Conservation (phyloP, 345 rosid genomes). For the Angophora floribunda region DNA sequence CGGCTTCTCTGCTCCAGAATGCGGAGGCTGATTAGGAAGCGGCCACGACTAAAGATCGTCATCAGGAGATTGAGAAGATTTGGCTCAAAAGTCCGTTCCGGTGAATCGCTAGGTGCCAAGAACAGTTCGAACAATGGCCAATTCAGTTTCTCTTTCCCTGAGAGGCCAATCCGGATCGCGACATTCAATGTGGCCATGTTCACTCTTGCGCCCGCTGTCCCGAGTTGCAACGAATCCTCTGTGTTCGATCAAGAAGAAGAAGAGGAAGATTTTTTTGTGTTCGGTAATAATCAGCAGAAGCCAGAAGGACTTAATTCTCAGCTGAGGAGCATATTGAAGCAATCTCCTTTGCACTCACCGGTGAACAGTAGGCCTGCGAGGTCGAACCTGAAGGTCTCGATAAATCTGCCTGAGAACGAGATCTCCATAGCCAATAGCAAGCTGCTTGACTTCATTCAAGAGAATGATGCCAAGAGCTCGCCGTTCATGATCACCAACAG, state of each 20-base stretch:
- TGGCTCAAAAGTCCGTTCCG: constrained; percentile 3
- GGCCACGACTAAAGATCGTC: constrained; percentile 45
- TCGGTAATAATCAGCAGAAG: constrained; percentile 11
- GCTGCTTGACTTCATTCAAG: constrained; percentile 25
- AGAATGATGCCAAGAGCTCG: constrained; percentile 23
- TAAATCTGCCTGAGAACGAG: constrained; percentile 92
- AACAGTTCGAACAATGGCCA: constrained; percentile 4
- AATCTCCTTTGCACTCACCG: constrained; percentile 49
- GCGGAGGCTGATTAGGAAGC: constrained; percentile 50
- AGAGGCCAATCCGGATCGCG: constrained; percentile 62
- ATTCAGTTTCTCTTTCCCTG: constrained; percentile 4
- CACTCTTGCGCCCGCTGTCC: constrained; percentile 78
- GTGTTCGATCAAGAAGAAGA: neutral
- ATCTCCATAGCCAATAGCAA: constrained; percentile 63
- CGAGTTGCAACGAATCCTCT: constrained; percentile 20
- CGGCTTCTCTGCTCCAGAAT: constrained; percentile 41
- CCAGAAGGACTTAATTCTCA: neutral
- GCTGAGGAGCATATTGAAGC: constrained; percentile 82
- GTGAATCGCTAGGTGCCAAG: neutral
- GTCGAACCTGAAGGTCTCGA: constrained; percentile 62
- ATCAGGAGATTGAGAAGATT: constrained; percentile 49
- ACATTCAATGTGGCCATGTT: constrained; percentile 96
- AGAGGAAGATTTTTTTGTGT: constrained; percentile 10
- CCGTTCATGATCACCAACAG: constrained; percentile 18
- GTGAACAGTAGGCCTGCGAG: constrained; percentile 15